These are phyloP conservation scores for Cyclostephanos tholiformis DNA, from an alignment of 108 stramenopile genomes.

Conservation along the genomic window DNA sequence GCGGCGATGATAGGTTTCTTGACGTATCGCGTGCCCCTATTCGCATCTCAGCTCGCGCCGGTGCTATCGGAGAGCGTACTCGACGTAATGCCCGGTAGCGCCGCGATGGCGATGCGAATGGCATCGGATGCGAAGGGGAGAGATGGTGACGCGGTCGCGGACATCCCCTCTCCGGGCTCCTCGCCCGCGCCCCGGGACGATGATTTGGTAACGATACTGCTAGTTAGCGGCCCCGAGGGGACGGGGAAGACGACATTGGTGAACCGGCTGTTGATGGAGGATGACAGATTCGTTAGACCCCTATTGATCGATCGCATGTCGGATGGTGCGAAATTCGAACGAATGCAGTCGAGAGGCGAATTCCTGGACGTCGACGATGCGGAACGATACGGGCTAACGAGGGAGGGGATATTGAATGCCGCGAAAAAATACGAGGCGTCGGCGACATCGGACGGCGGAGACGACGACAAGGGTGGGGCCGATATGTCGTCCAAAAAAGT, in stretches of 20 bases:
- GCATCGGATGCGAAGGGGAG: slow-evolving; percentile 28
- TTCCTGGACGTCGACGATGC: slow-evolving; percentile 57
- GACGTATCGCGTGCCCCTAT: slow-evolving; percentile 82
- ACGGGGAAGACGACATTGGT: slow-evolving; percentile 79
- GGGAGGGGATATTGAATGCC: slow-evolving; percentile 62
- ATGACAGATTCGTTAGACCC: slow-evolving; percentile 56
- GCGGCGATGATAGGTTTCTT: slow-evolving; percentile 82
- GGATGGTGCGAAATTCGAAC: slow-evolving; percentile 68
- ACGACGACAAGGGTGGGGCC: slow-evolving; percentile 15
- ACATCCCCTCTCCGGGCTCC: slow-evolving; percentile 1
- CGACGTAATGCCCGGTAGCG: slow-evolving; percentile 46
- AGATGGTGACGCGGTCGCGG: slow-evolving; percentile 9
- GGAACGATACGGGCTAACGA: slow-evolving; percentile 67
- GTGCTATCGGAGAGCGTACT: slow-evolving; percentile 52
- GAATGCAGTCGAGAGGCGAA: slow-evolving; percentile 57
- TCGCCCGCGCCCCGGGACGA: background rate
- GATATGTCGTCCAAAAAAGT: slow-evolving; percentile 31
- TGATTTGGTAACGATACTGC: slow-evolving; percentile 61
- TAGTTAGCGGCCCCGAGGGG: slow-evolving; percentile 81
- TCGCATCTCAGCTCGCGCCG: slow-evolving; percentile 67
- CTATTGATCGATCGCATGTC: slow-evolving; percentile 42
- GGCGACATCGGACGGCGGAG: slow-evolving; percentile 5
- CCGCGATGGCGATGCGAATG: slow-evolving; percentile 27
- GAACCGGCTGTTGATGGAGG: slow-evolving; percentile 57
- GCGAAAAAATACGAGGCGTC: slow-evolving; percentile 35